Base-by-base conservation (phyloP, 176 grass and related monocot species). In the Juncus effusus region DNA sequence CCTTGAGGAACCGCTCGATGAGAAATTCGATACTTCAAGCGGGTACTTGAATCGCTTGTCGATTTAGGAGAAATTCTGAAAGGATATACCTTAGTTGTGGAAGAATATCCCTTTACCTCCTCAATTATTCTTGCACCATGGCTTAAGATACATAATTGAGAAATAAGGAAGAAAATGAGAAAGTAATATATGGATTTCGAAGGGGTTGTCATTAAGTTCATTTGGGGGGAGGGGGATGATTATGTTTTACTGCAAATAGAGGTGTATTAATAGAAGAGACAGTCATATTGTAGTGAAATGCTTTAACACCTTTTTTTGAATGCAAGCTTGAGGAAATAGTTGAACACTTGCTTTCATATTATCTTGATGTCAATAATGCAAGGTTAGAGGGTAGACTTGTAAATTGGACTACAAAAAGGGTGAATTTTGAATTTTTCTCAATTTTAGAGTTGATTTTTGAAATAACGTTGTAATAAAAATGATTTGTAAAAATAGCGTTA, bases 1-100 rank as follows among this genome's bases (percentile, higher is more conserved):
- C 88, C 88, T 68, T 76, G 84, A 68, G 84, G 88, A 42, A 91
- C 83, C 50, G 5, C 36, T 84, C 88, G 83, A 62, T 60, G 51
- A 16, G 88, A 91, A 13, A 87, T 77, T 14, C 73, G 38, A 6
- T 73, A 84, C 60, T 54, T 16, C 2, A n/a, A 37, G 6, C 65
- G 76, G 28, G 14, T 19, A 35, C 60, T 12, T 42, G 7, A 8
- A 5, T 40, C 8, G 1, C 19, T 28, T 28, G 19, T 28, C 19
- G 19, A 28, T 28, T 28, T 28, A 28, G 19, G 19, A 28, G 19
- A 28, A 67, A 7, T 60, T 58, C 35, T 75, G 64, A 60, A 8
- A 56, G 79, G 4, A 38, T 83, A 83, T 62, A 80, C 60, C 19
- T 8, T 61, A 47, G 51, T 51, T 13, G 84, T 70, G 19, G 68